A percentile compares a stretch with the other conserved stretches of the same genome.
Evolutionary conservation across 495 filamentous ascomycete species (phyloP).

Genomic region (Astrothelium macrocarpum): DNA sequence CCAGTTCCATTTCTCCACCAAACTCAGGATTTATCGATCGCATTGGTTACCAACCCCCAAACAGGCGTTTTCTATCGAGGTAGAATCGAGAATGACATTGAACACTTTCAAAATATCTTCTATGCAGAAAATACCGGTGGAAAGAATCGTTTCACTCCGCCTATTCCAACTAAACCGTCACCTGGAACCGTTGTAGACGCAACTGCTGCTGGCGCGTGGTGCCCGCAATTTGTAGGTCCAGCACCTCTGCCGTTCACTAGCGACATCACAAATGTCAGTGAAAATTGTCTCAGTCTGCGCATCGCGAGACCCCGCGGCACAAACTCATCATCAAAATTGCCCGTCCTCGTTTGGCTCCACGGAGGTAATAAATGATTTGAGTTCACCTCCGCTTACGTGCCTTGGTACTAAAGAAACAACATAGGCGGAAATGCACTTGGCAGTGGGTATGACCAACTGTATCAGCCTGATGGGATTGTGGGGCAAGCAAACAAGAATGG

Average conservation of each 20-base stretch:
- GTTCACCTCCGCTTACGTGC: slow-evolving; percentile 12
- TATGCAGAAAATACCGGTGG: slow-evolving; percentile 38
- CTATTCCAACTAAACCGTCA: slow-evolving; percentile 26
- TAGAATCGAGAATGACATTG: slow-evolving; percentile 23
- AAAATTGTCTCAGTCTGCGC: slow-evolving; percentile 41
- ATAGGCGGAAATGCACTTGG: slow-evolving; percentile 32
- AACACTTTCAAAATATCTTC: slow-evolving; percentile 39
- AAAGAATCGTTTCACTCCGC: slow-evolving; percentile 37
- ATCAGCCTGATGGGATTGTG: slow-evolving; percentile 36
- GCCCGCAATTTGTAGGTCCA: slow-evolving; percentile 32
- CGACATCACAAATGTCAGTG: slow-evolving; percentile 30
- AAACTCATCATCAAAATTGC: slow-evolving; percentile 25
- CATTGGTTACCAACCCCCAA: background rate
- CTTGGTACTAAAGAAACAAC: slow-evolving; percentile 33
- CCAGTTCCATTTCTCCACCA: background rate
- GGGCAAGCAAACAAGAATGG: slow-evolving; percentile 35
- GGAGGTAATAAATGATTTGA: slow-evolving; percentile 24
- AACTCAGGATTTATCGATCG: background rate
- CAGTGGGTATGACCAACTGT: slow-evolving; percentile 31
- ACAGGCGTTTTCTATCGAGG: slow-evolving; percentile 2
- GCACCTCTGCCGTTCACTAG: slow-evolving; percentile 28
- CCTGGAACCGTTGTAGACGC: slow-evolving; percentile 33
- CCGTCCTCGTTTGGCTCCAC: slow-evolving; percentile 33
- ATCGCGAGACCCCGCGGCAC: slow-evolving; percentile 33
- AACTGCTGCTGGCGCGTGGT: slow-evolving; percentile 33